Percentiles rank a stretch among this genome's conserved stretches.
Conservation (phyloP, 176 grass and related monocot species). For the Triticum timopheevii region DNA sequence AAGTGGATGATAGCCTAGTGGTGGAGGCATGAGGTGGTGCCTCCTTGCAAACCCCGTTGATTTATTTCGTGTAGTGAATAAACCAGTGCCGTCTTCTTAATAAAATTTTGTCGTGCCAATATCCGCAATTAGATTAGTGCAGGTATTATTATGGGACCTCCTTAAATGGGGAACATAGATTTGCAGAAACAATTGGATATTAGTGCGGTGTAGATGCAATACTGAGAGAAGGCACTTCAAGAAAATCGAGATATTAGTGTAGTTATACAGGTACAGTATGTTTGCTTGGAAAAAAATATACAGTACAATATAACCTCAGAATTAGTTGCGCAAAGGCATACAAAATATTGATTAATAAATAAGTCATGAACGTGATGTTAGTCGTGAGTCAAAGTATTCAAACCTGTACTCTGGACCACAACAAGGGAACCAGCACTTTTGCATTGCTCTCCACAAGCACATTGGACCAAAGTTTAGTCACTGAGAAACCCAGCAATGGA, state of each 20-base stretch:
- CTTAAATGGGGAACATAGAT: background rate
- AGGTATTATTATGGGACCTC: background rate
- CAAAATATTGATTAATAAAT: background rate
- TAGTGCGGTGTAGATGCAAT: background rate
- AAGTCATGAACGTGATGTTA: background rate
- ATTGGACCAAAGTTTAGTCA: slow-evolving; percentile 84
- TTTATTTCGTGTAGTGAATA: background rate
- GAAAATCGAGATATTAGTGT: background rate
- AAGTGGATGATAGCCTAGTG: background rate
- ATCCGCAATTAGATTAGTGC: slow-evolving; percentile 21
- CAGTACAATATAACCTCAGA: background rate
- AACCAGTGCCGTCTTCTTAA: background rate
- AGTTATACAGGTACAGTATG: background rate
- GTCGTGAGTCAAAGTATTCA: slow-evolving; percentile 2
- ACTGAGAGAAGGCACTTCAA: background rate
- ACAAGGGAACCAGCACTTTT: slow-evolving; percentile 87
- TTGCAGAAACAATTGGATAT: slow-evolving; percentile 2
- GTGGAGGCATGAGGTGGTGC: background rate
- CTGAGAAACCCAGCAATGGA: slow-evolving; percentile 91
- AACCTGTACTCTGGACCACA: slow-evolving; percentile 99
- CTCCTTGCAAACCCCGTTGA: background rate
- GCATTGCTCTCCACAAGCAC: slow-evolving; percentile 87
- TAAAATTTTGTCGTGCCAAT: background rate
- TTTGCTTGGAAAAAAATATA: background rate
- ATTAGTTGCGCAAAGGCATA: slow-evolving; percentile 8